phyloP scores from a whole-genome alignment of 768 basidiomycete genomes.

The Rubroboletus pulcherrimus region DNA sequence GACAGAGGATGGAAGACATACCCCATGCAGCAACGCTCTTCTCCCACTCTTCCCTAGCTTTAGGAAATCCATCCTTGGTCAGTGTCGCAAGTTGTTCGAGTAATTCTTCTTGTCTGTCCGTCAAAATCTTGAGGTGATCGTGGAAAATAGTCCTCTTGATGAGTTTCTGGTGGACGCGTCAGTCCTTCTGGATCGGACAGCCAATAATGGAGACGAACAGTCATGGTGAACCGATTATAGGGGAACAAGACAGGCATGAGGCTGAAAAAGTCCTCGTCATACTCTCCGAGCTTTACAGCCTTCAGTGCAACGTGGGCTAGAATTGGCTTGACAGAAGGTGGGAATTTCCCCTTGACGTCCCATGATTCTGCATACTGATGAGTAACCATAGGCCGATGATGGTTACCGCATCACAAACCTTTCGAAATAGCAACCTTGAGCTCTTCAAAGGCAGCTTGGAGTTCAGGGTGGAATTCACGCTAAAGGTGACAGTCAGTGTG shows the following conservation, averaged over 20 bases:
- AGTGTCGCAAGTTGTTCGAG: slow-evolving; percentile 58
- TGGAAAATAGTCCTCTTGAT: slow-evolving; percentile 85
- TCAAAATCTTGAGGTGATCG: slow-evolving; percentile 65
- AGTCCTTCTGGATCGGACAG: neutral
- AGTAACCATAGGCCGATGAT: neutral
- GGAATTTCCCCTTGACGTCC: slow-evolving; percentile 87
- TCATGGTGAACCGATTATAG: slow-evolving; percentile 95
- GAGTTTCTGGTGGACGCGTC: slow-evolving; percentile 61
- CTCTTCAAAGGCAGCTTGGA: slow-evolving; percentile 57
- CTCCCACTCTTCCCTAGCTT: slow-evolving; percentile 77
- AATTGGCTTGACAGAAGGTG: slow-evolving; percentile 68
- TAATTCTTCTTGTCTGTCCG: slow-evolving; percentile 63
- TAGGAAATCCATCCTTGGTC: slow-evolving; percentile 62
- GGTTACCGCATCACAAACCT: slow-evolving; percentile 35
- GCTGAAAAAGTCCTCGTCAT: slow-evolving; percentile 89
- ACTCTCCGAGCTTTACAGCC: slow-evolving; percentile 82
- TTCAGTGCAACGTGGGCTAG: slow-evolving; percentile 69
- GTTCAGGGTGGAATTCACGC: slow-evolving; percentile 67
- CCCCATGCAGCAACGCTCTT: slow-evolving; percentile 67
- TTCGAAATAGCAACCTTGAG: slow-evolving; percentile 58
- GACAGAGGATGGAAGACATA: slow-evolving; percentile 27
- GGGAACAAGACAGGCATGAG: slow-evolving; percentile 85
- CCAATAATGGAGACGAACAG: slow-evolving; percentile 40
- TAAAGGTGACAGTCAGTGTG: slow-evolving; percentile 20
- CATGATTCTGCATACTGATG: slow-evolving; percentile 55